Base-by-base conservation (phyloP, 345 rosid species). In the Dipteronia sinensis region DNA sequence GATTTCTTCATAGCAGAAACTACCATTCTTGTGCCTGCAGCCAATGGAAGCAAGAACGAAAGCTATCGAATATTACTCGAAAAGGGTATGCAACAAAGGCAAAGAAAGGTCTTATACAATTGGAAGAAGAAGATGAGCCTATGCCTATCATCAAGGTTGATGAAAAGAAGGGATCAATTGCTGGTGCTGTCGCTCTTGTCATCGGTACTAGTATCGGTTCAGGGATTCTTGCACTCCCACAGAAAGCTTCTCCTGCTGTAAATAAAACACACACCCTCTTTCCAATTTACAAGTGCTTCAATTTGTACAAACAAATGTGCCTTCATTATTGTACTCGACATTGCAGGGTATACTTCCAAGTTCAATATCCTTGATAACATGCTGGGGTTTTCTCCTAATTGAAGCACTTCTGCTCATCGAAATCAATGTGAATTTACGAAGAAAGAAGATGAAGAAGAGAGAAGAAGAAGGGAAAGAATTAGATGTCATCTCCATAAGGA, bases 121-220 rank as follows among this genome's bases (percentile, higher is more conserved):
- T 40, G 29, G 67, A 76, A 62, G 74, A 72, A 5, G 79, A 67
- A 62, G 74, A 72, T 3, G 81, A 67, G 29, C n/a, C 25, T 13
- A 75, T 20, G 38, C 25, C 65, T 16, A 51, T 38, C 15, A 34
- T 42, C 11, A 69, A 69, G 34, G 77, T 3, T 58, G 69, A 46
- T 67, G 75, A 80, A 69, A 82, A 80, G 72, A 86, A 89, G 66
- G 94, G 94, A 74, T 89, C 80, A 0, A 71, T 86, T n/a, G 84
- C 78, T 40, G 90, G 94, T 7, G 94, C 92, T 8, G 86, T 84
- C 73, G 91, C 91, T 22, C 86, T 89, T 65, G 82, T 91, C 38
- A 75, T 91, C 65, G 91, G 92, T 46, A 89, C 91, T 42, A 88
- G 90, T 79, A 88, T 89, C 72, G 91, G 94, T 12, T 86, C 90